Evolutionary conservation across 495 filamentous ascomycete genomes (phyloP).

Genomic region (Glutinoglossum americanum): DNA sequence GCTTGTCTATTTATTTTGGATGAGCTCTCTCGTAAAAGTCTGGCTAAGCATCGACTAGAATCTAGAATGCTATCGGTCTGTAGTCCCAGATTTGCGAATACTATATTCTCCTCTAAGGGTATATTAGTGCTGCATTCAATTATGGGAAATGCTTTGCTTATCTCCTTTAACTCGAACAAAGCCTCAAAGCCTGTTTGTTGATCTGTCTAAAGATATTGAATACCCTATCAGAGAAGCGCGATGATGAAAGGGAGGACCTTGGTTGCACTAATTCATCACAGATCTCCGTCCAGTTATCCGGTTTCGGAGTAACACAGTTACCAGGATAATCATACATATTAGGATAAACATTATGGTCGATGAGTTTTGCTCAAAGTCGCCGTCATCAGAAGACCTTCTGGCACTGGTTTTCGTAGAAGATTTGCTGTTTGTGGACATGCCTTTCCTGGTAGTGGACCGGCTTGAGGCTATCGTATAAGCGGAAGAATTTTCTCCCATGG

Average conservation of each 20-base stretch:
- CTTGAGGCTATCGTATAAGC: conserved; percentile 6
- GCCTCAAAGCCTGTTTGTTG: conserved; percentile 15
- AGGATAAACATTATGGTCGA: conserved; percentile 16
- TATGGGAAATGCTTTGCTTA: conserved; percentile 15
- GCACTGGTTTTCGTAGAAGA: not conserved
- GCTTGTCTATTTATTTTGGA: conserved; percentile 10
- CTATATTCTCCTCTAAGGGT: conserved; percentile 10
- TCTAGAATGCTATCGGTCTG: conserved; percentile 15
- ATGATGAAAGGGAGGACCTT: conserved; percentile 20
- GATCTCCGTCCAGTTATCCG: conserved; percentile 15
- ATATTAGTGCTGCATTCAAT: conserved; percentile 14
- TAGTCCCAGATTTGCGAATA: conserved; percentile 17
- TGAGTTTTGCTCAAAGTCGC: conserved; percentile 18
- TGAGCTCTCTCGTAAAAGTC: conserved; percentile 22
- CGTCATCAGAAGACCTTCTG: conserved; percentile 11
- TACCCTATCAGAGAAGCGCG: conserved; percentile 13
- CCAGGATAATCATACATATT: too few species aligned
- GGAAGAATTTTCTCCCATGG: not conserved
- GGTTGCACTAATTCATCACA: conserved; percentile 12
- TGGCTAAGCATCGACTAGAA: conserved; percentile 15
- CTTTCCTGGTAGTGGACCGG: conserved; percentile 6
- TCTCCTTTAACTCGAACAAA: conserved; percentile 16
- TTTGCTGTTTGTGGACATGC: conserved; percentile 3
- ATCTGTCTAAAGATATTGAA: conserved; percentile 13
- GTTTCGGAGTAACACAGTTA: conserved; percentile 3